Evolutionary conservation across 2,329 filamentous ascomycete genomes (phyloP).

Genomic region (Stagonosporopsis rhizophila): DNA sequence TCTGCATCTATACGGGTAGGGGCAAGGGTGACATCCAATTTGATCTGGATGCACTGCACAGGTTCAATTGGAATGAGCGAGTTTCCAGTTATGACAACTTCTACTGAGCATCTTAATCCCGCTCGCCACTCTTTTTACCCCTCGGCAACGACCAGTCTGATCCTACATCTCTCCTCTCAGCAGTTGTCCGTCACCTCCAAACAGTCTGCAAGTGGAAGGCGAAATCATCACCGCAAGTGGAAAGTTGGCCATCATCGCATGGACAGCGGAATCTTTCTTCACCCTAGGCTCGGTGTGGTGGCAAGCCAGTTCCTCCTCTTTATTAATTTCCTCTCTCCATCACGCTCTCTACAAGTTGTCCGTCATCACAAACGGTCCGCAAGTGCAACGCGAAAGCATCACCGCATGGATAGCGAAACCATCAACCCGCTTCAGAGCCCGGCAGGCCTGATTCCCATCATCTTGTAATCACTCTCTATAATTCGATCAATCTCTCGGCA

Average conservation of each 20-base stretch:
- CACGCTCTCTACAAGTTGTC: not conserved
- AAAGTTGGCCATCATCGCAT: too few relatives aligned
- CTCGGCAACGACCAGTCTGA: not conserved
- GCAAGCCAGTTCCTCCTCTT: not conserved
- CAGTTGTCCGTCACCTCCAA: slow-evolving; percentile 4
- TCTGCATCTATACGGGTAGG: slow-evolving; percentile 13
- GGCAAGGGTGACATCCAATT: slow-evolving; percentile 11
- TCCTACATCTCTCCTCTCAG: not conserved
- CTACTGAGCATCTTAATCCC: not conserved
- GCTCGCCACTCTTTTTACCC: not conserved
- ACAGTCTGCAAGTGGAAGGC: slow-evolving; percentile 2
- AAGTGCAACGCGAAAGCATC: slow-evolving; percentile 1
- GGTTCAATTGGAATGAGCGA: slow-evolving; percentile 21
- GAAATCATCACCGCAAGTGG: slow-evolving; percentile 1
- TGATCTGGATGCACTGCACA: slow-evolving; percentile 7
- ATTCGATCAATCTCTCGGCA: not conserved
- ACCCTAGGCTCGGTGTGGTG: not conserved
- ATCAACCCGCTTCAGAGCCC: not conserved
- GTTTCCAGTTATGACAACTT: not conserved
- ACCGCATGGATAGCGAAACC: not conserved
- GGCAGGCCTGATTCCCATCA: not conserved
- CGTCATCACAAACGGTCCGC: not conserved
- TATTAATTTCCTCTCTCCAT: not conserved
- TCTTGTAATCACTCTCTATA: not conserved
- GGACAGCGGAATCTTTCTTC: not conserved